Evolutionary conservation across 805 yeast genomes (phyloP).

Genomic region (Kuraishia molischiana): DNA sequence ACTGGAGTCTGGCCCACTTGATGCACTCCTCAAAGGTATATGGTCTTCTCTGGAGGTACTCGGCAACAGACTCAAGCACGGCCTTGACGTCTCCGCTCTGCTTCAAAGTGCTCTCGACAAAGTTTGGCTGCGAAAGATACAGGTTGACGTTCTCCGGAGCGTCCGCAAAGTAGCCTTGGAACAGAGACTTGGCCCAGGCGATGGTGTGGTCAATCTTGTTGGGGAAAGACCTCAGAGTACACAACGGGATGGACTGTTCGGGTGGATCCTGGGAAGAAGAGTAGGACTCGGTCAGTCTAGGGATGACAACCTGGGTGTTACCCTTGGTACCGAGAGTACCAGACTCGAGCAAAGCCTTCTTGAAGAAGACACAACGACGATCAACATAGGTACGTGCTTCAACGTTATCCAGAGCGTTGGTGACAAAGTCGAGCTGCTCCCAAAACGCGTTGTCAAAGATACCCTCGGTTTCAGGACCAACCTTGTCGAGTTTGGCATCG

Average conservation of each 20-base stretch:
- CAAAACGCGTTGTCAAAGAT: slow-evolving; percentile 82
- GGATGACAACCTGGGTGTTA: slow-evolving; percentile 93
- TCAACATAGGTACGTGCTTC: slow-evolving; percentile 98
- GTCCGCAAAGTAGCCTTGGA: slow-evolving; percentile 85
- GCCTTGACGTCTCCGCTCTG: slow-evolving; percentile 90
- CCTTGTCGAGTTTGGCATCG: slow-evolving; percentile 72
- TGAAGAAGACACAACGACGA: slow-evolving; percentile 89
- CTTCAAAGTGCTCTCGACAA: slow-evolving; percentile 83
- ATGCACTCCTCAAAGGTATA: slow-evolving; percentile 88
- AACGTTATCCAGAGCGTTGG: slow-evolving; percentile 94
- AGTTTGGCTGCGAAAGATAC: slow-evolving; percentile 85
- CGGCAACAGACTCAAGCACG: slow-evolving; percentile 69
- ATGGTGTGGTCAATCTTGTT: slow-evolving; percentile 97
- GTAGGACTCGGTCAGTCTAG: slow-evolving; percentile 89
- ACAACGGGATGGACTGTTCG: slow-evolving; percentile 92
- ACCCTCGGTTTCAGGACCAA: slow-evolving; percentile 87
- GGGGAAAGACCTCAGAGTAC: slow-evolving; percentile 96
- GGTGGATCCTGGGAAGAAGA: slow-evolving; percentile 98
- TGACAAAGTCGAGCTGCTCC: slow-evolving; percentile 76
- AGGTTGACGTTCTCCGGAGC: slow-evolving; percentile 90
- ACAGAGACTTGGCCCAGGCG: slow-evolving; percentile 96
- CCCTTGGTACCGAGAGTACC: slow-evolving; percentile 99
- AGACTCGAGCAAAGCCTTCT: slow-evolving; percentile 85
- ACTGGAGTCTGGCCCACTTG: slow-evolving; percentile 87
- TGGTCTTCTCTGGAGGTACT: slow-evolving; percentile 74